phyloP scores from a whole-genome alignment of 257 asterid species.

The Fraxinus excelsior region DNA sequence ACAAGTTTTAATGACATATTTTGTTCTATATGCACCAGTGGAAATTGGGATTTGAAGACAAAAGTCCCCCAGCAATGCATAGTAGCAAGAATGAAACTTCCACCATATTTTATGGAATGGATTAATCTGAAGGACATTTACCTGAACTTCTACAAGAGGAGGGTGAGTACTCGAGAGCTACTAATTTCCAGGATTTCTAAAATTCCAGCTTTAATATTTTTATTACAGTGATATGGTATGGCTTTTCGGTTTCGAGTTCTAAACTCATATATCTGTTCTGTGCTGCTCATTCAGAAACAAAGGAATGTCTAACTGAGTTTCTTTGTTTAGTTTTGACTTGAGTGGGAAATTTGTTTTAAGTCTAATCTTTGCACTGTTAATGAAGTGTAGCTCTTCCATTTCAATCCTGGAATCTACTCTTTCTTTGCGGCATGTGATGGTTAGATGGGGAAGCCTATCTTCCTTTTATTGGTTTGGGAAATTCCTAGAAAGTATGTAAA shows the following conservation, averaged over 20 bases:
- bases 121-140: conserved; percentile 87
- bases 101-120: conserved; percentile 90
- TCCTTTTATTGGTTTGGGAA: too few relatives aligned
- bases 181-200: neutral
- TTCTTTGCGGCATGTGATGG: neutral
- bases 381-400: neutral
- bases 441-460: neutral
- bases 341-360: neutral
- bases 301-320: neutral
- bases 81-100: conserved; percentile 66
- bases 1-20: conserved; percentile 21
- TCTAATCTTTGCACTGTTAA: neutral
- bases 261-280: neutral
- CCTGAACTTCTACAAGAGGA: conserved; percentile 76
- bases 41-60: conserved; percentile 97
- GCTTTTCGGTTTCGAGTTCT: neutral
- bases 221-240: conserved; percentile 3
- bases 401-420: neutral
- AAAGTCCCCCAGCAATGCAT: conserved; percentile 87
- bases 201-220: conserved; percentile 3
- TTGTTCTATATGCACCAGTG: conserved; percentile 47
- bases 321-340: neutral
- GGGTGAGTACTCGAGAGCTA: conserved; percentile 50
- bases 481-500: too few relatives aligned
- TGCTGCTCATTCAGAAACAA: neutral